phyloP scores from a whole-genome alignment of 1,139 yeast genomes.

The Pneumocystis murina region DNA sequence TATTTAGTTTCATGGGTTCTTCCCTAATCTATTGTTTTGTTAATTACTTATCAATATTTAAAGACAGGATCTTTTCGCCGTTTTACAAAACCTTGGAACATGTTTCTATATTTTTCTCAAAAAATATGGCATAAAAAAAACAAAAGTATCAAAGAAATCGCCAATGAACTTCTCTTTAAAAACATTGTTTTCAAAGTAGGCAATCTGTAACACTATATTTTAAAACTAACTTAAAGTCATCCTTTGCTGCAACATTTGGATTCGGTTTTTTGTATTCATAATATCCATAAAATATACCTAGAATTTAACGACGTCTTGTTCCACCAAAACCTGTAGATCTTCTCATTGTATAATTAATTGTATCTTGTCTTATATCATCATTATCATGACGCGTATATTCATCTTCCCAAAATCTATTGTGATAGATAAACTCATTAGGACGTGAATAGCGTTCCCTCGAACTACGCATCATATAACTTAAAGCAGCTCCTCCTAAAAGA shows the following conservation, averaged over 20 bases:
- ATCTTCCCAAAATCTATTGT: neutral
- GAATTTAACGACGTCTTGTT: neutral
- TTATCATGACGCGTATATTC: neutral
- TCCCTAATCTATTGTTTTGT: neutral
- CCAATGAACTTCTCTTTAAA: neutral
- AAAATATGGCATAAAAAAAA: neutral
- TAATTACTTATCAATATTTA: neutral
- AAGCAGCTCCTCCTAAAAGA: neutral
- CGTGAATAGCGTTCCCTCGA: neutral
- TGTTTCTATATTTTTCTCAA: neutral
- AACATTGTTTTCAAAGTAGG: neutral
- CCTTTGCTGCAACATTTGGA: neutral
- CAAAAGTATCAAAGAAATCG: neutral
- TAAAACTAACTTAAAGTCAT: neutral
- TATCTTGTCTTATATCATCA: neutral
- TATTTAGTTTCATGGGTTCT: neutral
- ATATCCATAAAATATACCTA: neutral
- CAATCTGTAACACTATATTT: neutral
- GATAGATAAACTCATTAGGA: neutral
- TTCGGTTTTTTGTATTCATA: neutral
- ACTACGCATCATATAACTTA: neutral
- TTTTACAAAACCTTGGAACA: neutral
- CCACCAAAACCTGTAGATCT: conserved; percentile 1
- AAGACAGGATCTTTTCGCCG: neutral
- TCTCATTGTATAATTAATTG: neutral